phyloP scores from a whole-genome alignment of 352 stramenopile genomes.

The Globisporangium yorkense region DNA sequence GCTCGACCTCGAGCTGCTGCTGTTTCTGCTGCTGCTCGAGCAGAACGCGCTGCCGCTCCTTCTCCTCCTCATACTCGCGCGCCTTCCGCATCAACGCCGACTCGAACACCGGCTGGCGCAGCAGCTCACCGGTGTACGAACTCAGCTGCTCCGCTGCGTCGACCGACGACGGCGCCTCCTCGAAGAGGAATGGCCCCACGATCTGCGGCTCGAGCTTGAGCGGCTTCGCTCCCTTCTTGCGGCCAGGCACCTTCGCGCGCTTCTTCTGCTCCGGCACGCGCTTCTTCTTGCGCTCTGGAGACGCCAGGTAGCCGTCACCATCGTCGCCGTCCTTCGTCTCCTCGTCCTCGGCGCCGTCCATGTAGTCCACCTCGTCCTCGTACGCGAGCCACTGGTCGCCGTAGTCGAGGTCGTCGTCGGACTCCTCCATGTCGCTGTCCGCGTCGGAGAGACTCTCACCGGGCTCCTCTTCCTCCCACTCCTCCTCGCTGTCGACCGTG shows the following conservation, averaged over 20 bases:
- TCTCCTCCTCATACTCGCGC: conserved; percentile 34
- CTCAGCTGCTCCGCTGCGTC: conserved; percentile 12
- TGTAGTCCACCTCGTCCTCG: conserved; percentile 86
- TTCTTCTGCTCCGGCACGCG: conserved; percentile 44
- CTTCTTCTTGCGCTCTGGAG: conserved; percentile 39
- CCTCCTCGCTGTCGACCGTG: conserved; percentile 76
- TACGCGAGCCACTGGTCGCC: conserved; percentile 83
- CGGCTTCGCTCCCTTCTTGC: conserved; percentile 55
- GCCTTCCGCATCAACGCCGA: conserved; percentile 41
- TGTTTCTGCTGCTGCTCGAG: conserved; percentile 23
- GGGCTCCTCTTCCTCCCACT: conserved; percentile 87
- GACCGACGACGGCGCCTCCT: conserved; percentile 6
- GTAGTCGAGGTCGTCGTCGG: conserved; percentile 79
- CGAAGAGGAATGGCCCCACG: conserved; percentile 36
- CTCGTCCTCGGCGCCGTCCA: conserved; percentile 30
- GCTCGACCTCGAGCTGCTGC: conserved; percentile 7
- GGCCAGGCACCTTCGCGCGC: conserved; percentile 17
- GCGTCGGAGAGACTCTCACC: conserved; percentile 76
- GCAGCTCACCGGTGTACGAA: conserved; percentile 18
- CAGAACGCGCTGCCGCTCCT: conserved; percentile 22
- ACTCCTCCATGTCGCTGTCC: conserved; percentile 67
- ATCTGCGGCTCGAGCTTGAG: conserved; percentile 64
- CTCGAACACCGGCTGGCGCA: conserved; percentile 35
- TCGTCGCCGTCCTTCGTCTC: conserved; percentile 17
- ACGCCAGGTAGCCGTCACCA: conserved; percentile 16